These are phyloP conservation scores for Juncus effusus DNA, from an alignment of 176 grass and related monocot genomes.

Conservation along the genomic window DNA sequence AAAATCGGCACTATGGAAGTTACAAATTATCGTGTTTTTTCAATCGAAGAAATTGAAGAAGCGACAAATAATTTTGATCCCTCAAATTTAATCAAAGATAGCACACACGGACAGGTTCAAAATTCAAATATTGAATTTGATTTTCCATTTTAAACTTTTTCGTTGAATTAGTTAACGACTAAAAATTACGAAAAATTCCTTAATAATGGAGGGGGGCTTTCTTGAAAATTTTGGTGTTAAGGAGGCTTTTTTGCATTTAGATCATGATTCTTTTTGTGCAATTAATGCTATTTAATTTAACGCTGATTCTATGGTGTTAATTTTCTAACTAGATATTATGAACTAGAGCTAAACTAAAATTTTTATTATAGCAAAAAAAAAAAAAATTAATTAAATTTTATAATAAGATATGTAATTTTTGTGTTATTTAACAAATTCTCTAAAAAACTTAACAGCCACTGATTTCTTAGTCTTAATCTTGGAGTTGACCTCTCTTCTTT, in stretches of 20 bases:
- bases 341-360: too few relatives aligned
- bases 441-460: neutral
- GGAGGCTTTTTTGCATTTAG: too few relatives aligned
- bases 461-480: neutral
- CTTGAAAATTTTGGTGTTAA: too few relatives aligned
- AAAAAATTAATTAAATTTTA: neutral
- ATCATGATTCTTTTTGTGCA: too few relatives aligned
- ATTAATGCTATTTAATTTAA: too few relatives aligned
- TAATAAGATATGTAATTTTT: neutral
- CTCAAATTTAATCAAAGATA: conserved; percentile 56
- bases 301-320: too few relatives aligned
- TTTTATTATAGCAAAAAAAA: neutral
- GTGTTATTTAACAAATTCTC: neutral
- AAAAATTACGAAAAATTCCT: too few relatives aligned
- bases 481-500: conserved; percentile 27
- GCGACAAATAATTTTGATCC: conserved; percentile 54
- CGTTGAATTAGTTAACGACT: neutral
- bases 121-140: neutral
- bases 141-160: neutral
- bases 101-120: conserved; percentile 53
- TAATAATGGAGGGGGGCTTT: too few relatives aligned
- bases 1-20: conserved; percentile 55
- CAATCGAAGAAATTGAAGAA: conserved; percentile 72
- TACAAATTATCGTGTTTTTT: conserved; percentile 41
- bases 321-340: too few relatives aligned